Evolutionary conservation across 2,329 filamentous ascomycete species (phyloP), one percentile per base, ranked within the genome.

Genomic region (Orbilia quercus): DNA sequence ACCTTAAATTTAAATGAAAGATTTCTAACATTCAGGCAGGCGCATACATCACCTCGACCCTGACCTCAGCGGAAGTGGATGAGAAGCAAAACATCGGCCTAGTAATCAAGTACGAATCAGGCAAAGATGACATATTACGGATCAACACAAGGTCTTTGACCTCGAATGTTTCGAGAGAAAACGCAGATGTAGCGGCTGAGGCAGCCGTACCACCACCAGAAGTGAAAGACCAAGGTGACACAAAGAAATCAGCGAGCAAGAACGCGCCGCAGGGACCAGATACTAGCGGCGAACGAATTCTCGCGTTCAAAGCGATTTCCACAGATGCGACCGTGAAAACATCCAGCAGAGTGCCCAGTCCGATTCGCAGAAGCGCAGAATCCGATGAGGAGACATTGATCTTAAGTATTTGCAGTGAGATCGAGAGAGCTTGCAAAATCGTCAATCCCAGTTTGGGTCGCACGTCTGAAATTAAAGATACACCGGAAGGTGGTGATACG

Each of bases 11-110:
- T 31, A 31, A 9, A 31, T 5, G 28, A 31, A 31, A 31, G 9
- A 31, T 31, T n/a, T 31, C 28, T 31, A 31, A 31, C 28, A 47
- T 20, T 62, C 5, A 20, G 11, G 7, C 31, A 76, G 75, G 76
- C 18, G 90, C 91, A 0, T 99, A 98, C 78, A 90, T 99, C 78
- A 96, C 92, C 0, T 94, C 90, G 1, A 95, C 92, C 0, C 85
- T 97, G 3, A 92, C 92, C 0, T 83, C 89, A 1, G 84, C 88
- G 0, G 91, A 96, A 78, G 86, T 87, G 75, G 90, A 97, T 76
- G 90, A 91, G 79, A 82, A 84, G 58, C 89, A 87, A 79, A 98
- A 98, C 76, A 87, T 96, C 0, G 95, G 95, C 0, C 86, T 98
- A 59, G 86, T 96, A 1, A 82, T 99, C 7, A 86, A 86, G 11